Base-by-base conservation (phyloP, 345 rosid genomes). In the Populus simonii region DNA sequence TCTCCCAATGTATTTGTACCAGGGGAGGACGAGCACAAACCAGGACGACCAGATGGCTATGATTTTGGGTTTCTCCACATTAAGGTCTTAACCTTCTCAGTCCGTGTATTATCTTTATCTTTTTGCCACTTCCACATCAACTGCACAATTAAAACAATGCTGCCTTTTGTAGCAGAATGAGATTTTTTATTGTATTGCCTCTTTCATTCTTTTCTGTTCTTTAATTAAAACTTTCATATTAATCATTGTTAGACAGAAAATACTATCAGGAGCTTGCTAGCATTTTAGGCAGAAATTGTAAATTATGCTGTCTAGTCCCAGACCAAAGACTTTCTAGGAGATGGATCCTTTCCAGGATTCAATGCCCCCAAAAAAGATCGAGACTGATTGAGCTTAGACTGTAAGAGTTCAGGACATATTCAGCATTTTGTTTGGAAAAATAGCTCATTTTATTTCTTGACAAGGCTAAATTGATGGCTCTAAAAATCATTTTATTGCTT, bases 21-120 rank as follows among this genome's bases (percentile, higher is more conserved):
- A 2, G 97, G 97, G 70, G 97, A 90, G 88, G 94, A 89, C n/a
- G 87, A 83, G 78, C 90, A 86, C 75, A 89, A 86, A 76, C 95
- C 92, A 51, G 99, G 97, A 59, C 83, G 86, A 65, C 47, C 84
- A 72, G 91, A 86, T 80, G 99, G 97, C 81, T 96, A 96, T 35
- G 99, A 93, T 80, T 92, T 96, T 68, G 98, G 95, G 66, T 93
- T 96, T 88, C 98, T 92, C 47, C 95, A 96, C 88, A 89, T 96
- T 67, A 93, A 93, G 98, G 99, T 95, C 41, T 78, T 38, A 20
- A 73, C 69, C 12, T 69, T 78, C 70, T 25, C 22, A 59, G 25
- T 66, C 41, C 70, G 43, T 31, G 63, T 39, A 6, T 67, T 63
- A 73, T 29, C 29, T 20, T 49, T 33, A n/a, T 47, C 36, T 27